Base-by-base conservation (phyloP, 2,329 filamentous ascomycete species). In the Aspergillus puulaauensis region DNA sequence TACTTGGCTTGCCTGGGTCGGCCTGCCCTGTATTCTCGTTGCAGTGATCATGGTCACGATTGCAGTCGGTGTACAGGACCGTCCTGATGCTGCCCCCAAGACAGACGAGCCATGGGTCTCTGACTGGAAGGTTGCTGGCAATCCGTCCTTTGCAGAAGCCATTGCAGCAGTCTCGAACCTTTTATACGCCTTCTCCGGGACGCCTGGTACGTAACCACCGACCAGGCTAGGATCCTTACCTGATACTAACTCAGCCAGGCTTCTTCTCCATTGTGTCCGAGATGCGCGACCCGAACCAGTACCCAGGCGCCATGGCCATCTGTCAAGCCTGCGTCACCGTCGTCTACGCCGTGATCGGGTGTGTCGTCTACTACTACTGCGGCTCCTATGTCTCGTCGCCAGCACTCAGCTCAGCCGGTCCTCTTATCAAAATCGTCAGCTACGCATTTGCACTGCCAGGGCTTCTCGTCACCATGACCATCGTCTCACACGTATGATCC, bases 361-460 rank as follows among this genome's bases (percentile, higher is more conserved):
- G 67, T 4, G 70, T 79, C 0, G 72, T 80, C 1, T 80, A 80
- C 67, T 73, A 72, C 60, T 80, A 67, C 61, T 78, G 75, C 55
- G 78, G 79, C 1, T 73, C 70, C 0, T 76, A 70, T 46, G 73
- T 81, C 9, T 71, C 77, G 0, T 78, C 76, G 0, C 79, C 78
- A 0, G 76, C 77, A 0, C 70, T 81, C 2, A 78, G 77, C 1
- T 78, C 75, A 23, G 78, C 78, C 1, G 78, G 78, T 0, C 8
- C 35, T 0, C 43, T 65, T 0, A 68, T 80, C 50, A 79, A 80
- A 67, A 77, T 73, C 54, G 64, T 78, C 17, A 68, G 68, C 52
- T 80, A 79, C 52, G 78, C 76, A 9, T 51, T 71, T 15, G 68
- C 65, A 2, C 54, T 71, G 19, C 65, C 65, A 1, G 68, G 68